Conservation (phyloP, 805 yeast species). For the Blastobotrys robertii region DNA sequence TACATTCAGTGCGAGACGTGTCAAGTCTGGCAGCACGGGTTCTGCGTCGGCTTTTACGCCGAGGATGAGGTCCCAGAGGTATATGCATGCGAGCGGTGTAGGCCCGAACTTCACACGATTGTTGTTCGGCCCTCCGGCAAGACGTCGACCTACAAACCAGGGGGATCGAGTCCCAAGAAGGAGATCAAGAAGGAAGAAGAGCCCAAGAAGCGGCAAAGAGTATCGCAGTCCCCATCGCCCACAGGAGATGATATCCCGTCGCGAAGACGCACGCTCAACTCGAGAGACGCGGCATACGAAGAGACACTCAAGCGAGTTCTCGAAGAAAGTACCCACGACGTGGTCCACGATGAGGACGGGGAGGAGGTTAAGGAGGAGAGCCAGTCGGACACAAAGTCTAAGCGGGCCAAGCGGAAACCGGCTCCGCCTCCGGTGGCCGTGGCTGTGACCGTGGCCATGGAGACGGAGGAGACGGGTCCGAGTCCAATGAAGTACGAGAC, state of each 20-base stretch:
- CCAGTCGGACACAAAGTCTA: no score
- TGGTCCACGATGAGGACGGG: conserved; percentile 17
- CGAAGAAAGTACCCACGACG: conserved; percentile 31
- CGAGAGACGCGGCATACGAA: conserved; percentile 17
- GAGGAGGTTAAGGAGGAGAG: conserved; percentile 11
- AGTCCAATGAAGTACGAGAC: background rate
- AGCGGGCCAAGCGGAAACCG: no score
- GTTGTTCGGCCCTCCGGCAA: conserved; percentile 38
- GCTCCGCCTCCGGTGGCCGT: no score
- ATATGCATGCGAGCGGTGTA: conserved; percentile 89
- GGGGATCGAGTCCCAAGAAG: conserved; percentile 25
- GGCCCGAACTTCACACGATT: conserved; percentile 70
- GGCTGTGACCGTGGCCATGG: no score
- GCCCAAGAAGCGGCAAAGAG: background rate
- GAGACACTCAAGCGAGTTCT: conserved; percentile 30
- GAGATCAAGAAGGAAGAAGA: conserved; percentile 4
- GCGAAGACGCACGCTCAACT: conserved; percentile 14
- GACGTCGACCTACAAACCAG: conserved; percentile 42
- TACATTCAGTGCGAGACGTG: conserved; percentile 94
- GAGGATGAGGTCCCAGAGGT: conserved; percentile 80
- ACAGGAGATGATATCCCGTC: conserved; percentile 1
- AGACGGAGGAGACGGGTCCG: no score
- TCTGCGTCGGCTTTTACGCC: conserved; percentile 76
- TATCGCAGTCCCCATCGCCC: background rate
- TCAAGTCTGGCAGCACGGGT: conserved; percentile 96